phyloP scores from a whole-genome alignment of 345 rosid genomes.

The Pseudoturritis turrita region DNA sequence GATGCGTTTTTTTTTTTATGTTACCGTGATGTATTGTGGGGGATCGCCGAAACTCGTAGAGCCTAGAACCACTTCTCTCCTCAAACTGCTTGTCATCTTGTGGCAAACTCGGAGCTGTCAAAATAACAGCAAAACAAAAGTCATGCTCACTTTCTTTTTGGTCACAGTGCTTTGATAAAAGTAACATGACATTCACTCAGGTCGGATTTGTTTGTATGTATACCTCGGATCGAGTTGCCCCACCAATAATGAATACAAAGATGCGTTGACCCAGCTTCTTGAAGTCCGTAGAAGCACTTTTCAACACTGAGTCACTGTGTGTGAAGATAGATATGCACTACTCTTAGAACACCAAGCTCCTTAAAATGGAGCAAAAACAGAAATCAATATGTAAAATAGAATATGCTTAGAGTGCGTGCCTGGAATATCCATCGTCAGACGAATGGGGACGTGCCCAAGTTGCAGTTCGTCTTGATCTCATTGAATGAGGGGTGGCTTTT shows the following conservation, averaged over 20 bases:
- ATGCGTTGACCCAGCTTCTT: conserved; percentile 84
- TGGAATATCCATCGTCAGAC: conserved; percentile 84
- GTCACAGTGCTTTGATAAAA: not conserved
- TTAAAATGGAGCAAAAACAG: not conserved
- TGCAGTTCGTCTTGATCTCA: conserved; percentile 83
- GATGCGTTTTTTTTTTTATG: not conserved
- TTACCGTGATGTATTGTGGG: conserved; percentile 69
- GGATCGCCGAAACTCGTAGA: conserved; percentile 80
- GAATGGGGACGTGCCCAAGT: conserved; percentile 63
- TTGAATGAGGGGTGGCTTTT: conserved; percentile 74
- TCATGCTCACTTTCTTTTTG: not conserved
- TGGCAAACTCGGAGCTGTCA: conserved; percentile 82
- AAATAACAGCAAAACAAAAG: not conserved
- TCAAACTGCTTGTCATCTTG: conserved; percentile 73
- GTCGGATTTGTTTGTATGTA: not conserved
- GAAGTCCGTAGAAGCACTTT: conserved; percentile 45
- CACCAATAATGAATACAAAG: conserved; percentile 84
- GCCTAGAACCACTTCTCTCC: conserved; percentile 88
- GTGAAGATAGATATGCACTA: not conserved
- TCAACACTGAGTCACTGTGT: conserved; percentile 64
- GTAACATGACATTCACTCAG: conserved; percentile 14
- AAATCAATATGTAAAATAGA: not conserved
- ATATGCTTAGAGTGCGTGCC: conserved; percentile 34
- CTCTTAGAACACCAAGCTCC: conserved; percentile 16
- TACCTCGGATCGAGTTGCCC: conserved; percentile 97